Conservation (phyloP, 2,329 filamentous ascomycete species). For the Calonectria hongkongensis region DNA sequence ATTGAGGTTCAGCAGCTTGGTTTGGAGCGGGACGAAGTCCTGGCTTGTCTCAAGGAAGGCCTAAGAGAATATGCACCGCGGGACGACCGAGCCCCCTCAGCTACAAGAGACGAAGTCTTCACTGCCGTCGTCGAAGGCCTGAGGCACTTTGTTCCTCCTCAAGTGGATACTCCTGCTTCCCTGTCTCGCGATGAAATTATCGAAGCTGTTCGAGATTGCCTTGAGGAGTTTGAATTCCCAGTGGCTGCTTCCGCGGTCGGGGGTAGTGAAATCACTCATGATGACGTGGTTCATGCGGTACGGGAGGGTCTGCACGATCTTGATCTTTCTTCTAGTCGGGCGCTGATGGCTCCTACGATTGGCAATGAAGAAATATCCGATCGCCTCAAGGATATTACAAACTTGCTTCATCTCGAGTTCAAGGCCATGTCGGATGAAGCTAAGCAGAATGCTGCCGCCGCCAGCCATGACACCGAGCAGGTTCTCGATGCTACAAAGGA, state of each 20-base stretch:
- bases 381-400: constrained; percentile 79
- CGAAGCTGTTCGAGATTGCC: constrained; percentile 87
- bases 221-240: constrained; percentile 89
- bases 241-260: constrained; percentile 74
- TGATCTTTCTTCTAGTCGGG: constrained; percentile 65
- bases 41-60: constrained; percentile 90
- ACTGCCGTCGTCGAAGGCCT: constrained; percentile 90
- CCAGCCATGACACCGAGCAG: constrained; percentile 89
- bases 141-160: constrained; percentile 85
- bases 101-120: constrained; percentile 89
- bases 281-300: constrained; percentile 79
- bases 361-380: constrained; percentile 71
- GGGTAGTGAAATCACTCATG: constrained; percentile 72
- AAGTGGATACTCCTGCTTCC: constrained; percentile 79
- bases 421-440: constrained; percentile 76
- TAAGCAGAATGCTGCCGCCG: constrained; percentile 87
- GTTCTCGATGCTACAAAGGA: constrained; percentile 92
- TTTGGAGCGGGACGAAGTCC: constrained; percentile 91
- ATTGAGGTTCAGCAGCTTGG: constrained; percentile 93
- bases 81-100: constrained; percentile 72
- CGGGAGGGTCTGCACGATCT: constrained; percentile 74
- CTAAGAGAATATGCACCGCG: constrained; percentile 82
- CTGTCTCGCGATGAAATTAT: constrained; percentile 90
- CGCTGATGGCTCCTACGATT: constrained; percentile 63
- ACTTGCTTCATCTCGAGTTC: constrained; percentile 76